These are phyloP conservation scores for Penicillium nordicum DNA, from an alignment of 2,329 filamentous ascomycete genomes.

Conservation along the genomic window DNA sequence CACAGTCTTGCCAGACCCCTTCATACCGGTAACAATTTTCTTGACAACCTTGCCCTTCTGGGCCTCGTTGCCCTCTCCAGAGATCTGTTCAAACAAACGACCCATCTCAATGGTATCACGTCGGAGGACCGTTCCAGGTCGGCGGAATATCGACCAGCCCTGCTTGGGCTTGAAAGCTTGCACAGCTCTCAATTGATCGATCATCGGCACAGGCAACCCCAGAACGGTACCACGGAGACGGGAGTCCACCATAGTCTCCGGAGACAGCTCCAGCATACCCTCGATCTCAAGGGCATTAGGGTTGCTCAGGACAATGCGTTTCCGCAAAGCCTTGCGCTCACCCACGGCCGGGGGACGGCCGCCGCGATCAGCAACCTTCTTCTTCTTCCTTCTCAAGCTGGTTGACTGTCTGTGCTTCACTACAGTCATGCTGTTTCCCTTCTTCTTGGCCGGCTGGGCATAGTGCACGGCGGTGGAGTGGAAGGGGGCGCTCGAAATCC, in stretches of 20 bases:
- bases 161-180: conserved; percentile 91
- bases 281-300: conserved; percentile 80
- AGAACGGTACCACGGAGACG: conserved; percentile 64
- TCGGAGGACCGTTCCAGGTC: conserved; percentile 74
- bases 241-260: conserved; percentile 53
- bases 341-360: conserved; percentile 64
- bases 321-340: conserved; percentile 82
- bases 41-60: conserved; percentile 43
- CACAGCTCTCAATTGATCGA: conserved; percentile 77
- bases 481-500: conserved; percentile 42
- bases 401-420: conserved; percentile 40
- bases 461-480: conserved; percentile 44
- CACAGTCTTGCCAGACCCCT: conserved; percentile 80
- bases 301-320: conserved; percentile 88
- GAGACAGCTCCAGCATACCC: conserved; percentile 61
- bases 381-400: conserved; percentile 47
- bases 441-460: conserved; percentile 50
- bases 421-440: conserved; percentile 28
- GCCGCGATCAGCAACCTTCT: conserved; percentile 38
- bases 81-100: conserved; percentile 58
- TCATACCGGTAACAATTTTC: conserved; percentile 69
- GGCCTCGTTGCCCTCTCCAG: conserved; percentile 34
- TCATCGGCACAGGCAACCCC: conserved; percentile 62
- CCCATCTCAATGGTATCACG: conserved; percentile 72
- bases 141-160: conserved; percentile 80